Evolutionary conservation across 495 filamentous ascomycete species (phyloP).

Genomic region (Penicillium antarcticum): DNA sequence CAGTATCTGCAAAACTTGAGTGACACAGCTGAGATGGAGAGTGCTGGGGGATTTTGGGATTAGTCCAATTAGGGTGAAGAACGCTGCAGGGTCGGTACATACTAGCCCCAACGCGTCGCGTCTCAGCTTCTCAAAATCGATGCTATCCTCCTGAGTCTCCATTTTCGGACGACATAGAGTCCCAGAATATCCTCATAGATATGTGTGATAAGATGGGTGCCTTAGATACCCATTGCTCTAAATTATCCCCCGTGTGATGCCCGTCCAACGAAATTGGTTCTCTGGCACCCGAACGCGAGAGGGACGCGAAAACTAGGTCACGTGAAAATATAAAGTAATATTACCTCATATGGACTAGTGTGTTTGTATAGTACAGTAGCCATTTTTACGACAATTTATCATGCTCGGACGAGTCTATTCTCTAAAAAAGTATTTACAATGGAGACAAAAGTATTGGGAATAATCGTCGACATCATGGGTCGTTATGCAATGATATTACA

Average conservation of each 20-base stretch:
- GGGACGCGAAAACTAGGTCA: slow-evolving; percentile 39
- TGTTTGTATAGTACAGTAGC: too few species aligned
- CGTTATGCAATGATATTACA: slow-evolving; percentile 6
- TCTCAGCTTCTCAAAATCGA: slow-evolving; percentile 49
- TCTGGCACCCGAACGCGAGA: slow-evolving; percentile 7
- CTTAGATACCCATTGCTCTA: too few species aligned
- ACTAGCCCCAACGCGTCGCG: slow-evolving; percentile 48
- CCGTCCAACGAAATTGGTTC: background rate
- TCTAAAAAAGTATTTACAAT: background rate
- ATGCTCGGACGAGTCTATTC: too few species aligned
- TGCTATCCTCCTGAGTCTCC: slow-evolving; percentile 44
- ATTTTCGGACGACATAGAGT: slow-evolving; percentile 17
- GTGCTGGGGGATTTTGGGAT: slow-evolving; percentile 29
- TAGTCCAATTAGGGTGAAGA: slow-evolving; percentile 29
- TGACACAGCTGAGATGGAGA: slow-evolving; percentile 25
- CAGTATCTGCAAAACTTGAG: slow-evolving; percentile 4
- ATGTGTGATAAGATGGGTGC: too few species aligned
- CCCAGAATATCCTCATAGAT: background rate
- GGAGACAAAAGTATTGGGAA: background rate
- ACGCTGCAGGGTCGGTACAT: slow-evolving; percentile 32
- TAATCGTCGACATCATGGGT: background rate
- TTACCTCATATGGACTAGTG: slow-evolving; percentile 28
- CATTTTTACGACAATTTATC: too few species aligned
- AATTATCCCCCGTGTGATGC: background rate
- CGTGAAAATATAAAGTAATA: slow-evolving; percentile 33